Evolutionary conservation across 2,329 filamentous ascomycete species (phyloP), one percentile per base, ranked within the genome.

Genomic region (Penicillium verrucosum): DNA sequence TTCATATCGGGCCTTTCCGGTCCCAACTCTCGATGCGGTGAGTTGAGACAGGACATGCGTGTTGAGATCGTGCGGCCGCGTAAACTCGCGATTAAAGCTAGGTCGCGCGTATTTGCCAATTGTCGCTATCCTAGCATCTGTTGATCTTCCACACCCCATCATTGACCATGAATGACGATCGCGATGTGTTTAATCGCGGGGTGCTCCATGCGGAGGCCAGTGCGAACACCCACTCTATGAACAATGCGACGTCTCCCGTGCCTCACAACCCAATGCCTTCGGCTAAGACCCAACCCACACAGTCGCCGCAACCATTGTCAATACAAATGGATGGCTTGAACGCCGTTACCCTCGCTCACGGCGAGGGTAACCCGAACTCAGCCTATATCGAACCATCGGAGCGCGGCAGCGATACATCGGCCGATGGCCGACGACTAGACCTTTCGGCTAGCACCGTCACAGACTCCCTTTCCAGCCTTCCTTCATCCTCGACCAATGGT

Each of bases 371-470:
- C 40, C 32, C 49, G 6, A 60, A 56, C 23, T 27, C 36, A 27
- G 36, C 43, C 37, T 60, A 60, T 54, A 56, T 62, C 34, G 60
- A 65, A 59, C 60, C 63, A 2, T 65, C 60, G 27, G 60, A 66
- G 52, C 65, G 58, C 48, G 61, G 57, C 38, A 64, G 62, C 45
- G 51, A 64, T 36, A 64, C 63, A 8, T 64, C 64, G n/a, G 52
- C 37, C 42, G 61, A 66, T 38, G 42, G 58, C 42, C 63, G 42
- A 56, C 58, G 44, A 44, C 59, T 53, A 40, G 62, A 65, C 42
- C 49, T 55, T 38, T 61, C 61, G 27, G 59, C 64, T 6, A 62
- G 56, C 34, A 60, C 60, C 27, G 27, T 61, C 45, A 57, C 60
- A 50, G 60, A 60, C 11, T 63, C 58, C 18, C 18, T 60, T 11